These are phyloP conservation scores for Marsdenia floribunda DNA, from an alignment of 257 asterid genomes.

Conservation along the genomic window DNA sequence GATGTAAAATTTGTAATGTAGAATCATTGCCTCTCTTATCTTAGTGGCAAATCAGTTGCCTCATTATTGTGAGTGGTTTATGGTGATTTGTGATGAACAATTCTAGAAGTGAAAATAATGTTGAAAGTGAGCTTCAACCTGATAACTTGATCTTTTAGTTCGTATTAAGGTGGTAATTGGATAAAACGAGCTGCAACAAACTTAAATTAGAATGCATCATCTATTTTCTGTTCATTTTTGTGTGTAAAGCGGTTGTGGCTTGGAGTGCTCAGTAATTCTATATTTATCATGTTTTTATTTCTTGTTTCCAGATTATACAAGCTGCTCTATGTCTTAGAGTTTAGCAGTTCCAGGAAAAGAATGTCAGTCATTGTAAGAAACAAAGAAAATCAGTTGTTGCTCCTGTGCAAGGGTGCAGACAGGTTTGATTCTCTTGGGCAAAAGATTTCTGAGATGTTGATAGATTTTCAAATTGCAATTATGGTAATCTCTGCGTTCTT, in stretches of 20 bases:
- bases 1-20: background rate
- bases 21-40: background rate
- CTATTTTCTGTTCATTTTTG: background rate
- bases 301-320: slow-evolving; percentile 56
- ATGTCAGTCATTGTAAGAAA: slow-evolving; percentile 85
- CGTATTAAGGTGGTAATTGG: background rate
- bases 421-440: slow-evolving; percentile 39
- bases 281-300: background rate
- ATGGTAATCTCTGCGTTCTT: background rate
- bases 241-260: background rate
- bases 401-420: slow-evolving; percentile 96
- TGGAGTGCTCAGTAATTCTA: background rate
- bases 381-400: slow-evolving; percentile 63
- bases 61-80: background rate
- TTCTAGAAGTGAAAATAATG: background rate
- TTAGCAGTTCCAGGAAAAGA: slow-evolving; percentile 88
- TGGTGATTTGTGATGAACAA: background rate
- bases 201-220: background rate
- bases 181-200: background rate
- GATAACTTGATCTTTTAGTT: background rate
- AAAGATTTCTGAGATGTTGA: background rate
- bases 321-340: slow-evolving; percentile 86
- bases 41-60: background rate
- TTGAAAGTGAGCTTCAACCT: background rate
- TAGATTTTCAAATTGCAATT: slow-evolving; percentile 9